phyloP scores from a whole-genome alignment of 306 rosid genomes.

The Sphenostylis stenocarpa region DNA sequence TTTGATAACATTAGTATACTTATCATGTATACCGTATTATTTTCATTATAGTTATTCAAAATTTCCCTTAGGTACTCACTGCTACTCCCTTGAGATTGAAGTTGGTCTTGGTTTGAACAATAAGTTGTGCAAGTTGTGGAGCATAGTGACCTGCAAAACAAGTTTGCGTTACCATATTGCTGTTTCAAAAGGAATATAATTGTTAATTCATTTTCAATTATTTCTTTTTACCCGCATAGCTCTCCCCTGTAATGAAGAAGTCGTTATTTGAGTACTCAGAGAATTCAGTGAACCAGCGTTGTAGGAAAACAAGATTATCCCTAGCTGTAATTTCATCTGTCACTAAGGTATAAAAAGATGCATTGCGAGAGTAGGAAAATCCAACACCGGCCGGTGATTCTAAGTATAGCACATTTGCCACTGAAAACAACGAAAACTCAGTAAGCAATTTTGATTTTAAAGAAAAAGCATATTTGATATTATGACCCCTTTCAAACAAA shows the following conservation, averaged over 20 bases:
- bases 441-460: neutral
- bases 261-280: conserved; percentile 47
- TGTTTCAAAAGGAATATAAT: neutral
- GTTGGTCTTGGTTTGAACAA: conserved; percentile 38
- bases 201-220: neutral
- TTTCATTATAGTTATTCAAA: neutral
- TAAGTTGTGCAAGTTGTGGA: conserved; percentile 71
- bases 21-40: neutral
- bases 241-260: conserved; percentile 66
- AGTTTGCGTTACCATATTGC: neutral
- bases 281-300: conserved; percentile 54
- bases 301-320: conserved; percentile 61
- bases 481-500: neutral
- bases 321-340: conserved; percentile 56
- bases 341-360: conserved; percentile 46
- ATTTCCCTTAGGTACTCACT: conserved; percentile 37
- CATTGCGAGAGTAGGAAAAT: conserved; percentile 61
- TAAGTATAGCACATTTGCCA: conserved; percentile 62
- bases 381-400: conserved; percentile 84
- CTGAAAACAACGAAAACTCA: conserved; percentile 30
- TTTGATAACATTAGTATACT: neutral
- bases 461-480: neutral
- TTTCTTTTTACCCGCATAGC: conserved; percentile 54
- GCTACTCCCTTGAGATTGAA: conserved; percentile 69
- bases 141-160: conserved; percentile 61